Base-by-base conservation (phyloP, 2,329 filamentous ascomycete genomes). In the Orbilia brochopaga region DNA sequence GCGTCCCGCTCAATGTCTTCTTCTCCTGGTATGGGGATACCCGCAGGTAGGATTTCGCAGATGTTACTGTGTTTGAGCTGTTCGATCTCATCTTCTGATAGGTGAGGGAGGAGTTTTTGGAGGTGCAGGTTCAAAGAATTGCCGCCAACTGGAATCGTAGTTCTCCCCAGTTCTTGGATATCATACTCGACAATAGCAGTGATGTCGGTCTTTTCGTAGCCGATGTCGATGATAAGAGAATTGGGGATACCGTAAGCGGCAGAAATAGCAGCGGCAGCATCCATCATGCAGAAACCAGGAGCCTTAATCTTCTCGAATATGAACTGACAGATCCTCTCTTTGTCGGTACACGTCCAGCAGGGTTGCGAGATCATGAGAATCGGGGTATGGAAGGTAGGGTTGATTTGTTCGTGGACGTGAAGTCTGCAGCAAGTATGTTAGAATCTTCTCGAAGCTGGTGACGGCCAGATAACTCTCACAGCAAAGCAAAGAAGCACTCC, bases 281-380 rank as follows among this genome's bases (percentile, higher is more conserved):
- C 90, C 82, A 99, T 89, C 74, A 97, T 84, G 76, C 90, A 92
- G 57, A 99, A 89, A 0, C 91, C 92, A 0, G 94, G 94, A 0
- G 91, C 94, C 81, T 93, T 94, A 78, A 96, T 96, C 81, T 94
- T 95, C 80, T 99, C 94, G 77, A 99, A 99, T 74, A 97, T 87
- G 82, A 96, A 99, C 74, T 94, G 91, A 13, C 92, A 90, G 75
- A 99, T 88, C 42, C 85, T 86, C 80, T 97, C 93, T 78, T 89
- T 89, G 79, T 97, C 92, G 73, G 89, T 88, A 7, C 90, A 87
- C 2, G 91, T 92, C 93, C 94, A 99, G 75, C 88, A 88, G 2
- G 94, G 92, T 76, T 96, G 90, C 6, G 90, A 86, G 80, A 97
- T 89, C 74, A 99, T 86, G 79, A 97, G 85, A 74, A 99, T 91